phyloP scores from a whole-genome alignment of 2,329 filamentous ascomycete genomes.

The Magnaporthales sp. region DNA sequence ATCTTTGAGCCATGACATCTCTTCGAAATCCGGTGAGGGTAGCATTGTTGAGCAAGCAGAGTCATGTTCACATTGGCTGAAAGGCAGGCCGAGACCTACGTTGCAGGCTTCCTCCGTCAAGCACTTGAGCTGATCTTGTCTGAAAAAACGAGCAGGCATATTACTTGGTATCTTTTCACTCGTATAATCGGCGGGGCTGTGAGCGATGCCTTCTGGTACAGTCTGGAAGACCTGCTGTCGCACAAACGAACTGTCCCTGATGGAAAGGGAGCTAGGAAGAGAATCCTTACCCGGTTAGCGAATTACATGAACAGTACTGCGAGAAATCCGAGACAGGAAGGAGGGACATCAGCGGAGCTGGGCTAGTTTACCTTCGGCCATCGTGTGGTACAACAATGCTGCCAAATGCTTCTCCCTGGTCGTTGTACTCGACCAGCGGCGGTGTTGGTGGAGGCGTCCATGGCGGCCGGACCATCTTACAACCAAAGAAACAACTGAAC shows the following conservation, averaged over 20 bases:
- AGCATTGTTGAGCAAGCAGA: conserved; percentile 11
- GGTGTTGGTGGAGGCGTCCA: conserved; percentile 16
- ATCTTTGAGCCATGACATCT: conserved; percentile 10
- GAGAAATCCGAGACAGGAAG: background rate
- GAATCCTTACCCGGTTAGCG: background rate
- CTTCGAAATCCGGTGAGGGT: conserved; percentile 10
- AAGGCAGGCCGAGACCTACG: conserved; percentile 2
- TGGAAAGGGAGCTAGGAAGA: conserved; percentile 7
- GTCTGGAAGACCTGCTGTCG: conserved; percentile 3
- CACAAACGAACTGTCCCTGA: conserved; percentile 1
- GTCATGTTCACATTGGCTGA: conserved; percentile 6
- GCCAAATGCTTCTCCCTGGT: background rate
- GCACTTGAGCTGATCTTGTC: conserved; percentile 5
- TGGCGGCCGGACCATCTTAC: conserved; percentile 9
- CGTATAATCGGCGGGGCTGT: background rate
- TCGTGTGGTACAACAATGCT: background rate
- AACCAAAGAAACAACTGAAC: background rate
- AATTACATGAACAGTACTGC: background rate
- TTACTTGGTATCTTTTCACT: background rate
- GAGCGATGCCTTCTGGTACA: background rate
- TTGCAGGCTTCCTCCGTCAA: conserved; percentile 8
- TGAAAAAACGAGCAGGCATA: background rate
- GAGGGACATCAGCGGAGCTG: background rate
- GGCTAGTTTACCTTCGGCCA: background rate
- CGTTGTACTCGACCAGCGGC: conserved; percentile 6